phyloP scores from a whole-genome alignment of 2,329 filamentous ascomycete species.

The Catunica adiposa region DNA sequence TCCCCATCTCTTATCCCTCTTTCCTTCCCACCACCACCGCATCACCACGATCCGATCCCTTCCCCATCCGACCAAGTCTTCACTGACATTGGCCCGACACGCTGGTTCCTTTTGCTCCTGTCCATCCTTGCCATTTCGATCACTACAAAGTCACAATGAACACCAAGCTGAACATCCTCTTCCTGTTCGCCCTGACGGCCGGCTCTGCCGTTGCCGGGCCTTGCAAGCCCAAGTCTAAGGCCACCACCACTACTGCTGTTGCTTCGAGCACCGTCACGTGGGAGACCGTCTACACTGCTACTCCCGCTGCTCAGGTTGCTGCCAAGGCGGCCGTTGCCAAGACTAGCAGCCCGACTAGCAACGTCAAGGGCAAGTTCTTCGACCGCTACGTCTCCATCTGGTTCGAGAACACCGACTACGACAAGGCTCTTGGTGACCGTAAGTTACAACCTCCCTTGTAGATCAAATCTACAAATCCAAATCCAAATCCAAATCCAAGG shows the following conservation, averaged over 20 bases:
- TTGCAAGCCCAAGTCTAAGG: slow-evolving; percentile 11
- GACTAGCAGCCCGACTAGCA: slow-evolving; percentile 41
- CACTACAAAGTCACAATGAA: background rate
- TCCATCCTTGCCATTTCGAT: background rate
- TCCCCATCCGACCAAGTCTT: background rate
- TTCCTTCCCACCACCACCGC: background rate
- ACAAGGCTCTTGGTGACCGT: slow-evolving; percentile 46
- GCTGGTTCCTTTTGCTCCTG: too few relatives aligned
- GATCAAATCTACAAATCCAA: too few relatives aligned
- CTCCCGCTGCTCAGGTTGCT: slow-evolving; percentile 1
- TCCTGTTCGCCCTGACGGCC: background rate
- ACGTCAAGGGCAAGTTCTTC: slow-evolving; percentile 55
- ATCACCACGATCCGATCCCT: background rate
- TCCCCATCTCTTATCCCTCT: background rate
- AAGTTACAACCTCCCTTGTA: slow-evolving; percentile 19
- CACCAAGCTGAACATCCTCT: background rate
- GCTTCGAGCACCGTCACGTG: slow-evolving; percentile 1
- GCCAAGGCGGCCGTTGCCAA: slow-evolving; percentile 29
- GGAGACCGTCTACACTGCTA: background rate
- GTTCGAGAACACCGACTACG: slow-evolving; percentile 61
- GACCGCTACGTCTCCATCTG: slow-evolving; percentile 57
- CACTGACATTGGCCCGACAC: background rate
- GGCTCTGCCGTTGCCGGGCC: background rate
- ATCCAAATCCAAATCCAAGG: too few relatives aligned
- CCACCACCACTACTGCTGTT: background rate